phyloP scores from a whole-genome alignment of 139 green algal genomes.

The Chlorella sp. region DNA sequence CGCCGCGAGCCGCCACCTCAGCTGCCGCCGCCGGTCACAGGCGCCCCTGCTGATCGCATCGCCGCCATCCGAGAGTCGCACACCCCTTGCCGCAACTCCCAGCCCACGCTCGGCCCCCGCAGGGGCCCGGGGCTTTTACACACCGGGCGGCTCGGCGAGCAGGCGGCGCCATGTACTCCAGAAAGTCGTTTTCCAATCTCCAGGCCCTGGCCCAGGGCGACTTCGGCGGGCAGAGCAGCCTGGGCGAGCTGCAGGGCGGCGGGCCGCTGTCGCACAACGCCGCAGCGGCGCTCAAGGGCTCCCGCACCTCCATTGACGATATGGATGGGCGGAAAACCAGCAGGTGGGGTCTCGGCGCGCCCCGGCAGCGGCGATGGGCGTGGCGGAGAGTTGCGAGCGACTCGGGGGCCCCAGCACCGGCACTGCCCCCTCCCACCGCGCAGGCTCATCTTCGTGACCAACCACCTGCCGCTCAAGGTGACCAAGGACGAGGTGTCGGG shows the following conservation, averaged over 20 bases:
- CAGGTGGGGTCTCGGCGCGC: constrained; percentile 12
- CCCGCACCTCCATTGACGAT: constrained; percentile 29
- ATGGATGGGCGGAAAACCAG: constrained; percentile 6
- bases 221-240: constrained; percentile 28
- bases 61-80: too few relatives aligned
- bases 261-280: constrained; percentile 38
- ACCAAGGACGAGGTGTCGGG: constrained; percentile 48
- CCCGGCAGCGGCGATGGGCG: neutral
- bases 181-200: constrained; percentile 51
- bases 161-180: constrained; percentile 3
- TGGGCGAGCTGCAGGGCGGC: constrained; percentile 34
- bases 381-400: neutral
- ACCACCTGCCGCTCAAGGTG: constrained; percentile 86
- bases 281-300: constrained; percentile 16
- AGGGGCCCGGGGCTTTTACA: neutral
- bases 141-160: too few relatives aligned
- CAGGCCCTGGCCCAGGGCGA: constrained; percentile 43
- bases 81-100: neutral
- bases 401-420: neutral
- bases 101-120: neutral
- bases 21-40: too few relatives aligned
- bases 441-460: constrained; percentile 93
- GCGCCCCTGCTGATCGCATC: too few relatives aligned
- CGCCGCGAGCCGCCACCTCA: too few relatives aligned
- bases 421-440: neutral